Conservation (phyloP, 2,329 filamentous ascomycete species). For the Leptoxyphium fumago region DNA sequence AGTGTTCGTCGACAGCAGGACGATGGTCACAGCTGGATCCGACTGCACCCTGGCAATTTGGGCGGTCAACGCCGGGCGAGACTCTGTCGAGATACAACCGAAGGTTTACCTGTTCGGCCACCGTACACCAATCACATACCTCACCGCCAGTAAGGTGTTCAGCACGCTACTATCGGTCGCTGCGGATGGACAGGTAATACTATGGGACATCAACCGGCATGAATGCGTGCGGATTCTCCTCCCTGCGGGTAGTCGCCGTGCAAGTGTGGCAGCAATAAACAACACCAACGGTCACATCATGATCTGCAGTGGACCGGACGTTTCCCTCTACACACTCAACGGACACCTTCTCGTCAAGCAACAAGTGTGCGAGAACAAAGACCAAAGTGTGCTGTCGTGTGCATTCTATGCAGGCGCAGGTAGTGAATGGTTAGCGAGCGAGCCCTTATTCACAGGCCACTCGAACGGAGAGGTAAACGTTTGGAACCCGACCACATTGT, state of each 20-base stretch:
- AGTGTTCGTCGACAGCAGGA: conserved; percentile 76
- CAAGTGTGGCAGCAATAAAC: conserved; percentile 71
- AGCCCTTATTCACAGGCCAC: conserved; percentile 81
- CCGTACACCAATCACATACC: conserved; percentile 63
- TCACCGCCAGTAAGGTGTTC: conserved; percentile 78
- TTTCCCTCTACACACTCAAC: conserved; percentile 76
- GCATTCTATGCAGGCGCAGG: conserved; percentile 85
- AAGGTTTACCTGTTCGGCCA: conserved; percentile 80
- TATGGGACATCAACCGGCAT: conserved; percentile 89
- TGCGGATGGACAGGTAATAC: conserved; percentile 63
- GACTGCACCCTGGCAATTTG: conserved; percentile 86
- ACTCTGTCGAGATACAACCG: conserved; percentile 63
- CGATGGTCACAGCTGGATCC: conserved; percentile 77
- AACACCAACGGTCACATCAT: conserved; percentile 83
- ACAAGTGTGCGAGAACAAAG: conserved; percentile 51
- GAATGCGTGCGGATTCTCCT: conserved; percentile 50
- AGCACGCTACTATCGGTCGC: conserved; percentile 77
- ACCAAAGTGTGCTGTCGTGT: conserved; percentile 62
- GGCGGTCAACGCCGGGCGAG: conserved; percentile 45
- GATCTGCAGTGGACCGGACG: conserved; percentile 60
- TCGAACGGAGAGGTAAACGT: conserved; percentile 68
- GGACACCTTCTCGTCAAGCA: conserved; percentile 48
- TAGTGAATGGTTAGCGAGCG: conserved; percentile 82
- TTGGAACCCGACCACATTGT: conserved; percentile 41
- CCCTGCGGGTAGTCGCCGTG: conserved; percentile 39